These are phyloP conservation scores for Calonectria hongkongensis DNA, from an alignment of 2,329 filamentous ascomycete species.

Conservation along the genomic window DNA sequence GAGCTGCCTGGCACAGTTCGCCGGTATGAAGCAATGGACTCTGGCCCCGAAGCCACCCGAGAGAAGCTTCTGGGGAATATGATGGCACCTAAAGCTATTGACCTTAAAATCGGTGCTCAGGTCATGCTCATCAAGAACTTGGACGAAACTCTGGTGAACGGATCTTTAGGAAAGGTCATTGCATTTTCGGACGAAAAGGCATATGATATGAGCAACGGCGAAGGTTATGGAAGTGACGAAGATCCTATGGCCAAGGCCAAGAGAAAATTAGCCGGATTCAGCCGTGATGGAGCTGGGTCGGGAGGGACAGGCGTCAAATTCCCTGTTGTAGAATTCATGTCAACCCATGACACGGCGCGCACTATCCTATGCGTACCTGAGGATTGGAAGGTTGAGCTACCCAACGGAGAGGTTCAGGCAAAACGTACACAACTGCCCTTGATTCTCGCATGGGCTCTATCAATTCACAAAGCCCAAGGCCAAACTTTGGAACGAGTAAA, in stretches of 20 bases:
- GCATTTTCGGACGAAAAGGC: constrained; percentile 63
- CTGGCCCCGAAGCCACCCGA: constrained; percentile 81
- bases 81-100: constrained; percentile 90
- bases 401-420: constrained; percentile 94
- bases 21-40: constrained; percentile 84
- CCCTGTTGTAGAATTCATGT: constrained; percentile 89
- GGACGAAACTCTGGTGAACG: constrained; percentile 94
- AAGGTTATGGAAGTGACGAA: constrained; percentile 62
- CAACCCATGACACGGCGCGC: constrained; percentile 80
- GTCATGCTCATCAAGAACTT: constrained; percentile 99
- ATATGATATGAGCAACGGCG: constrained; percentile 62
- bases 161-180: constrained; percentile 89
- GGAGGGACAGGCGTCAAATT: constrained; percentile 72
- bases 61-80: constrained; percentile 90
- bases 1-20: constrained; percentile 81
- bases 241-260: constrained; percentile 68
- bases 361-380: constrained; percentile 88
- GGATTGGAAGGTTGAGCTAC: constrained; percentile 97
- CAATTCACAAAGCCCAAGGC: constrained; percentile 98
- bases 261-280: constrained; percentile 74
- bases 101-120: constrained; percentile 92
- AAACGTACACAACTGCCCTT: constrained; percentile 88
- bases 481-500: constrained; percentile 96
- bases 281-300: constrained; percentile 64
- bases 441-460: constrained; percentile 96